These are phyloP conservation scores for Suillus sp. DNA, from an alignment of 768 basidiomycete species.

Conservation along the genomic window DNA sequence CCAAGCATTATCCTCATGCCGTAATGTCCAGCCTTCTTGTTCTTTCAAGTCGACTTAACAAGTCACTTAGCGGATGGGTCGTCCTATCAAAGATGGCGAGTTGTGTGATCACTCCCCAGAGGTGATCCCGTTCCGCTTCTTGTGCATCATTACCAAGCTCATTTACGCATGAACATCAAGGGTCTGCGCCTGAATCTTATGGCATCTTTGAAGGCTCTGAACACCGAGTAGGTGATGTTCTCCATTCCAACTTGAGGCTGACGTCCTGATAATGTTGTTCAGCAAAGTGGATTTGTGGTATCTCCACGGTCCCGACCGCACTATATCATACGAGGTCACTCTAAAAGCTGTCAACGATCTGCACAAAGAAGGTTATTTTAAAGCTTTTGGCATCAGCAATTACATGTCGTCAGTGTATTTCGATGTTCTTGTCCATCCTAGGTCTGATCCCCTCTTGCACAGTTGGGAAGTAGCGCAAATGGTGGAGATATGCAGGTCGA, in stretches of 20 bases:
- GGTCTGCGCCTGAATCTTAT: conserved; percentile 39
- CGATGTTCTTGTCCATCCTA: conserved; percentile 20
- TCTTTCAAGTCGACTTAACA: neutral
- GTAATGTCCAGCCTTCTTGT: conserved; percentile 19
- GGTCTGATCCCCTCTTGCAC: neutral
- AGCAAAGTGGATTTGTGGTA: conserved; percentile 16
- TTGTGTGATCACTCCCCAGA: conserved; percentile 28
- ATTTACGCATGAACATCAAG: conserved; percentile 11
- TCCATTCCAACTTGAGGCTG: conserved; percentile 4
- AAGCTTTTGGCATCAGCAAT: conserved; percentile 31
- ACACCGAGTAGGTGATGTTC: conserved; percentile 43
- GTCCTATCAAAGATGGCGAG: neutral
- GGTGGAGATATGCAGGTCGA: conserved; percentile 27
- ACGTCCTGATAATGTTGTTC: conserved; percentile 5
- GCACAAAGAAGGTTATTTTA: conserved; percentile 26
- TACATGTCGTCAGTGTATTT: conserved; percentile 16
- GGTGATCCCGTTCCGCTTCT: conserved; percentile 12
- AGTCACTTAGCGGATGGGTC: conserved; percentile 3
- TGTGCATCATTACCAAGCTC: too few relatives aligned
- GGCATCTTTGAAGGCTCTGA: conserved; percentile 45
- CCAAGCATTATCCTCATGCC: conserved; percentile 53
- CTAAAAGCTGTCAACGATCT: conserved; percentile 24
- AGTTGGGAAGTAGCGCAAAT: conserved; percentile 40
- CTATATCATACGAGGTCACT: conserved; percentile 28
- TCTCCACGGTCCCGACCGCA: conserved; percentile 27